Percentiles rank a stretch among this genome's conserved stretches.
Evolutionary conservation across 768 basidiomycete genomes (phyloP).

Genomic region (Lactifluus subvellereus): DNA sequence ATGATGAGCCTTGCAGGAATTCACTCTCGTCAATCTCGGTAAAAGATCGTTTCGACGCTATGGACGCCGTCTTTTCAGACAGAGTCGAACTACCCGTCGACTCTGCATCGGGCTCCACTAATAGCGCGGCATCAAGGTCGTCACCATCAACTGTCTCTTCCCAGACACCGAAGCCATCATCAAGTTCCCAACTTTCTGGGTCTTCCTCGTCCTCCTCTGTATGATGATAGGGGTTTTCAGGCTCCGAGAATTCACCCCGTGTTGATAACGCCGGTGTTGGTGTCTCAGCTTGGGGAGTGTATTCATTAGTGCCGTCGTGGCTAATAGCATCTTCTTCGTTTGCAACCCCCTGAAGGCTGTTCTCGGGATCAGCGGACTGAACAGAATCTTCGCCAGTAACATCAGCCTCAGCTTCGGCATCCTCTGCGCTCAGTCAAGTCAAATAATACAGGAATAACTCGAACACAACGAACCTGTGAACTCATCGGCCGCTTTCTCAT

Average conservation of each 20-base stretch:
- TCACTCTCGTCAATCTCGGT: conserved; percentile 8
- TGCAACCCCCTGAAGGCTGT: not conserved
- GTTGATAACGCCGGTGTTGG: not conserved
- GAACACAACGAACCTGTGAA: conserved; percentile 9
- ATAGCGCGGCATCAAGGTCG: conserved; percentile 4
- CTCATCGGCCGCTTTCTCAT: not conserved
- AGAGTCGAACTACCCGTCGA: conserved; percentile 18
- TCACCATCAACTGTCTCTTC: conserved; percentile 12
- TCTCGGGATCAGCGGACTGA: not conserved
- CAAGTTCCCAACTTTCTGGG: conserved; percentile 19
- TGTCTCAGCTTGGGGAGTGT: not conserved
- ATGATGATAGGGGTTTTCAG: not conserved
- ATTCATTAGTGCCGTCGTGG: not conserved
- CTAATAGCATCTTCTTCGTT: not conserved
- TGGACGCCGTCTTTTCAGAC: conserved; percentile 10
- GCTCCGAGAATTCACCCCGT: not conserved
- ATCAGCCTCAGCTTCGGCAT: conserved; percentile 11
- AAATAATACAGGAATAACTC: not conserved
- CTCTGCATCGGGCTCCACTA: conserved; percentile 11
- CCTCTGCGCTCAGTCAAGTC: not conserved
- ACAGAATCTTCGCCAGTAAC: not conserved
- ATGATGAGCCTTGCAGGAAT: not conserved
- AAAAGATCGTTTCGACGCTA: conserved; percentile 16
- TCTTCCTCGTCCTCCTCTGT: conserved; percentile 12
- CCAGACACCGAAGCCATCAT: conserved; percentile 15